These are phyloP conservation scores for Vitis rotundifolia DNA, from an alignment of 164 flowering plant species.

Conservation along the genomic window DNA sequence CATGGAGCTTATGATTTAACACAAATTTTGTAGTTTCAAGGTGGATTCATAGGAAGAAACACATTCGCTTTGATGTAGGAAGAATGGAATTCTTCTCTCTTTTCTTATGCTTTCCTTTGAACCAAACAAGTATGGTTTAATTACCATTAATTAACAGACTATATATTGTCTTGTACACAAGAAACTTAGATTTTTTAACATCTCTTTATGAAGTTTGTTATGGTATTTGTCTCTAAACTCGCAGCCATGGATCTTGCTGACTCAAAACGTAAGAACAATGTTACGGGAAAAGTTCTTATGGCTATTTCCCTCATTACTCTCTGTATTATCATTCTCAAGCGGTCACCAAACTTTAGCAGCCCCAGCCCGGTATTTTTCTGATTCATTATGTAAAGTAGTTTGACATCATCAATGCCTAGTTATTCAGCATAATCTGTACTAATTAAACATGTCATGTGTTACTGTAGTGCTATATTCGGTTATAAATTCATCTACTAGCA, in stretches of 20 bases:
- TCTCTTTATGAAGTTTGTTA: not conserved
- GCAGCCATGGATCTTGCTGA: constrained; percentile 82
- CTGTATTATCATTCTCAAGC: constrained; percentile 74
- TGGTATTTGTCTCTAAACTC: constrained; percentile 7
- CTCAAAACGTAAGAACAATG: constrained; percentile 61
- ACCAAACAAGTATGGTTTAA: not conserved
- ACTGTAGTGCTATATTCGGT: too few relatives aligned
- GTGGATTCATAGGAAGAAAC: not conserved
- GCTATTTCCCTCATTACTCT: constrained; percentile 62
- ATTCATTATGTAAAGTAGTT: not conserved
- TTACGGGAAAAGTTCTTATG: constrained; percentile 73
- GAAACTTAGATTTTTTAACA: too few relatives aligned
- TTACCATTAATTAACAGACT: too few relatives aligned
- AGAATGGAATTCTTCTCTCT: too few relatives aligned
- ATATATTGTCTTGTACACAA: too few relatives aligned
- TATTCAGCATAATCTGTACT: not conserved
- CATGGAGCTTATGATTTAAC: too few relatives aligned
- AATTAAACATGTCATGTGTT: too few relatives aligned
- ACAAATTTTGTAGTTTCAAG: too few relatives aligned
- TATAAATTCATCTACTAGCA: too few relatives aligned
- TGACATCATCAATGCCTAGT: too few relatives aligned
- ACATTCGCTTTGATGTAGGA: too few relatives aligned
- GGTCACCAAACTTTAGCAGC: constrained; percentile 55
- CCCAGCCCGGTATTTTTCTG: constrained; percentile 54
- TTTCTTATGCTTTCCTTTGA: too few relatives aligned